Evolutionary conservation across 2,329 filamentous ascomycete genomes (phyloP).

Genomic region (Ophiostoma piceae): DNA sequence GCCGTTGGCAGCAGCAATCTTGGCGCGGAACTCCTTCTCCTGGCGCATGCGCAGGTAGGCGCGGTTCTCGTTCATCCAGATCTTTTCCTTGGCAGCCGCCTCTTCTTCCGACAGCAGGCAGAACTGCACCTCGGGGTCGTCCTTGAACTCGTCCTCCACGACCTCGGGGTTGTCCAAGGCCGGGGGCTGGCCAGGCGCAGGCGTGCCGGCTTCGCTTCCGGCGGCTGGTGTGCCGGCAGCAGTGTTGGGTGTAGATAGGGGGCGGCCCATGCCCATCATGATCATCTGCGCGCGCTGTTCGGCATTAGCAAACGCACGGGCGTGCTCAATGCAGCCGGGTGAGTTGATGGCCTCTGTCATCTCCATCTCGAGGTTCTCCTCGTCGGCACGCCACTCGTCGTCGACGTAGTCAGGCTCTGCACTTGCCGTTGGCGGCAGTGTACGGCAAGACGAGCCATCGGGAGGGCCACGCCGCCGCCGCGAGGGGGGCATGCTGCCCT

Average conservation of each 20-base stretch:
- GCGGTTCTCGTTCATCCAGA: slow-evolving; percentile 94
- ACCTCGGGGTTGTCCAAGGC: slow-evolving; percentile 61
- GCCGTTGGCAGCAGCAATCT: slow-evolving; percentile 42
- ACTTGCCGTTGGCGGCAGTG: slow-evolving; percentile 27
- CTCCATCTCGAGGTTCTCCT: slow-evolving; percentile 62
- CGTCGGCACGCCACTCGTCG: slow-evolving; percentile 58
- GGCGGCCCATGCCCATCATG: slow-evolving; percentile 23
- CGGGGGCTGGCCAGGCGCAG: not conserved
- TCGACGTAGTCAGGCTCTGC: slow-evolving; percentile 50
- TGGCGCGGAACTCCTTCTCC: slow-evolving; percentile 71
- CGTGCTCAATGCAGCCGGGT: slow-evolving; percentile 52
- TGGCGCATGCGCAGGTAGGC: slow-evolving; percentile 87
- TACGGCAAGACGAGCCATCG: slow-evolving; percentile 27
- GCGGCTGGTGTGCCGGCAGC: not conserved
- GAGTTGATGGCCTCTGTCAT: slow-evolving; percentile 65
- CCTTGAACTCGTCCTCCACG: slow-evolving; percentile 75
- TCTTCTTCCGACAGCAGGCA: slow-evolving; percentile 72
- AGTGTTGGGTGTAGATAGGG: not conserved
- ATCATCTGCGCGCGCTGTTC: slow-evolving; percentile 44
- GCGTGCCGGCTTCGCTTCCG: slow-evolving; percentile 16
- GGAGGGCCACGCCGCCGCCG: slow-evolving; percentile 21
- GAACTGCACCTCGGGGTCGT: slow-evolving; percentile 80
- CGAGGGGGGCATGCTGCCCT: slow-evolving; percentile 6
- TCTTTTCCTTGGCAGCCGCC: slow-evolving; percentile 74
- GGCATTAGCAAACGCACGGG: slow-evolving; percentile 53